Evolutionary conservation across 2,329 filamentous ascomycete genomes (phyloP).

Genomic region (Aspergillus eucalypticola): DNA sequence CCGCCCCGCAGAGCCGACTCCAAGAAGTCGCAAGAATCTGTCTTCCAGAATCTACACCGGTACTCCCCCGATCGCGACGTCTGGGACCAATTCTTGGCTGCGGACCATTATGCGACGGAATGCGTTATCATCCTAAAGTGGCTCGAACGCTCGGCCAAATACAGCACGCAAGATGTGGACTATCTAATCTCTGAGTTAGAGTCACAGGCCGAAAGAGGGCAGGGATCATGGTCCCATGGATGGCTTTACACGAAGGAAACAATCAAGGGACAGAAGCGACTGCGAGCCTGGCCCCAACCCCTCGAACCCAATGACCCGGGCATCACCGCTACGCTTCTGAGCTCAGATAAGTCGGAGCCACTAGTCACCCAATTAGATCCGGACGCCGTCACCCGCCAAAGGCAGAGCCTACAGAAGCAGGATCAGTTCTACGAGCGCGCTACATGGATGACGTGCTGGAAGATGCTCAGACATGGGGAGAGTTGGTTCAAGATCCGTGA

Average conservation of each 20-base stretch:
- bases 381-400: constrained; percentile 80
- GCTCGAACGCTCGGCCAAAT: constrained; percentile 75
- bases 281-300: constrained; percentile 66
- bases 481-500: constrained; percentile 72
- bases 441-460: constrained; percentile 92
- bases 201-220: constrained; percentile 70
- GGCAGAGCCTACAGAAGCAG: constrained; percentile 71
- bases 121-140: constrained; percentile 79
- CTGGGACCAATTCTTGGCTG: constrained; percentile 73
- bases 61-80: constrained; percentile 63
- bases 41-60: constrained; percentile 48
- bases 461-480: constrained; percentile 84
- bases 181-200: constrained; percentile 75
- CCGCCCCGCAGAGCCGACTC: constrained; percentile 44
- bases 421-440: constrained; percentile 88
- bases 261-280: constrained; percentile 85
- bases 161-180: constrained; percentile 69
- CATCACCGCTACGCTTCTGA: constrained; percentile 58
- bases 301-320: constrained; percentile 64
- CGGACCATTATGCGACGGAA: constrained; percentile 73
- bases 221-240: constrained; percentile 78
- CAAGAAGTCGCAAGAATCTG: constrained; percentile 42
- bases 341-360: constrained; percentile 60
- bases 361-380: constrained; percentile 89
- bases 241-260: constrained; percentile 90